Percentiles rank a stretch among this genome's conserved stretches.
Conservation (phyloP, 352 stramenopile genomes). For the Pythium insidiosum region DNA sequence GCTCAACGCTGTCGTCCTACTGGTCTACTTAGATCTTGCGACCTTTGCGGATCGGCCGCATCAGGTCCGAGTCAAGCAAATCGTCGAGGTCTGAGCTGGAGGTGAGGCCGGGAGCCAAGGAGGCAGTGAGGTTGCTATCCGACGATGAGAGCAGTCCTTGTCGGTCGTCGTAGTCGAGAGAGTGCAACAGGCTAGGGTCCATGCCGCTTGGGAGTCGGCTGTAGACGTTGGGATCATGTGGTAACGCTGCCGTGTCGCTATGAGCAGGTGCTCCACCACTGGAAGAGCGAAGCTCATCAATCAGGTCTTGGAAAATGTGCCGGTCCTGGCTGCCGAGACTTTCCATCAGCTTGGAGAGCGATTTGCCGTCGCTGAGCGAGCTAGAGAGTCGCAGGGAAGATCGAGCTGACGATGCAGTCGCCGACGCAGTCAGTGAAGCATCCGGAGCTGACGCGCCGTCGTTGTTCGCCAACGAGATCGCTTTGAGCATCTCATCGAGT, state of each 20-base stretch:
- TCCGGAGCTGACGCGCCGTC: not conserved
- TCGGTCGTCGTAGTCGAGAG: constrained; percentile 34
- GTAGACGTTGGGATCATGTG: constrained; percentile 17
- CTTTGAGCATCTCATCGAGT: constrained; percentile 70
- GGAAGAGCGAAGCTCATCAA: constrained; percentile 29
- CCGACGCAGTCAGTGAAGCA: constrained; percentile 9
- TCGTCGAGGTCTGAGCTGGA: too few species aligned
- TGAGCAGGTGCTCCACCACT: constrained; percentile 6
- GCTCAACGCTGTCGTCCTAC: too few species aligned
- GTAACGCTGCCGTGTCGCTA: not conserved
- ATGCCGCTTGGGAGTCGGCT: constrained; percentile 9
- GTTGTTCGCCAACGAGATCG: constrained; percentile 56
- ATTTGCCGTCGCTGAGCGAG: constrained; percentile 48
- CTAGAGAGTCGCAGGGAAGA: constrained; percentile 40
- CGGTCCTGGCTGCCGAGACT: constrained; percentile 53
- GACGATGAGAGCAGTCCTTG: too few species aligned
- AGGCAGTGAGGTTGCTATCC: too few species aligned
- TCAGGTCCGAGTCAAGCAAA: too few species aligned
- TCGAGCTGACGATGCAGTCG: constrained; percentile 14
- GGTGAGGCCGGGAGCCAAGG: too few species aligned
- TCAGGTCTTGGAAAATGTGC: constrained; percentile 60
- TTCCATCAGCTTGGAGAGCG: constrained; percentile 43
- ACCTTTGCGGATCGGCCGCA: too few species aligned
- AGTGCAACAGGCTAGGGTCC: constrained; percentile 14
- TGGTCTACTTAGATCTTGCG: too few species aligned